phyloP scores from a whole-genome alignment of 345 rosid species.

The Pistacia vera region DNA sequence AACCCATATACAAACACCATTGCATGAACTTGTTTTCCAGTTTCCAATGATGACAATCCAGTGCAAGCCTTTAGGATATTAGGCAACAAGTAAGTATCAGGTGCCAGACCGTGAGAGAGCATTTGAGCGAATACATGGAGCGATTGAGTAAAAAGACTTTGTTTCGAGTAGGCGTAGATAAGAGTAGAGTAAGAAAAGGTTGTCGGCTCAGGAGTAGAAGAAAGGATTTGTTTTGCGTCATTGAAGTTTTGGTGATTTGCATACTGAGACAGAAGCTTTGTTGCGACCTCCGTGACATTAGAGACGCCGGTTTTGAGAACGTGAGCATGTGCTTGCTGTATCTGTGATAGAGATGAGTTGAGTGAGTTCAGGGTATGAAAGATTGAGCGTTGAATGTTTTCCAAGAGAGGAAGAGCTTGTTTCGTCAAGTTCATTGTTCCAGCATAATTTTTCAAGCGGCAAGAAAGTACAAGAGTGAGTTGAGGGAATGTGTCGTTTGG shows the following conservation, averaged over 20 bases:
- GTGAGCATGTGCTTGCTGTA: conserved; percentile 9
- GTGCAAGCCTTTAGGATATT: conserved; percentile 16
- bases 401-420: conserved; percentile 12
- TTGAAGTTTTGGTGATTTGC: conserved; percentile 15
- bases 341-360: conserved; percentile 1
- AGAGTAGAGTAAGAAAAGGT: conserved; percentile 14
- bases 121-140: conserved; percentile 20
- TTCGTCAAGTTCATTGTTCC: not conserved
- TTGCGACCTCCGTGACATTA: not conserved
- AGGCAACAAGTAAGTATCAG: conserved; percentile 25
- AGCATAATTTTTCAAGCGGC: too few relatives aligned
- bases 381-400: conserved; percentile 3
- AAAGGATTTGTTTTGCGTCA: conserved; percentile 7
- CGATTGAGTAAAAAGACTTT: conserved; percentile 8
- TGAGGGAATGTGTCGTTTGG: too few relatives aligned
- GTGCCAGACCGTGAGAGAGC: conserved; percentile 19
- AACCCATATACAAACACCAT: not conserved
- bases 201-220: conserved; percentile 2
- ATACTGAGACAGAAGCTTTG: conserved; percentile 19
- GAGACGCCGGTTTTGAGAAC: conserved; percentile 26
- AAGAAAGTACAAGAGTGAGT: too few relatives aligned
- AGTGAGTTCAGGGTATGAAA: conserved; percentile 12
- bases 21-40: conserved; percentile 8
- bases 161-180: conserved; percentile 23
- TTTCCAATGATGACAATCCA: not conserved